Percentiles rank a stretch among this genome's conserved stretches.
Conservation (phyloP, 2,329 filamentous ascomycete species). For the Pezicula rhizophila region DNA sequence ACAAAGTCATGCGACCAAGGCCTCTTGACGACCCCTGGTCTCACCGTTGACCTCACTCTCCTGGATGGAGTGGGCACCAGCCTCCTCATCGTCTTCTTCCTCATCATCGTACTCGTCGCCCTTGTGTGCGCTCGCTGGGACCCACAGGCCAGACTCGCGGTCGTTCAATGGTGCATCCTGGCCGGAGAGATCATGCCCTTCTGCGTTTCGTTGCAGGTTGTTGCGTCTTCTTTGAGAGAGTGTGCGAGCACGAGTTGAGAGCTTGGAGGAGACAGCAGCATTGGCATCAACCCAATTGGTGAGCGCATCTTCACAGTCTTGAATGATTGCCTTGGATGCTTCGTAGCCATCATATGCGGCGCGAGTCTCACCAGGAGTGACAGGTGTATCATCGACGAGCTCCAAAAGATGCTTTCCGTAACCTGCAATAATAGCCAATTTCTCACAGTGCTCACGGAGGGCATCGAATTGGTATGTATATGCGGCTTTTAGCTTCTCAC, state of each 20-base stretch:
- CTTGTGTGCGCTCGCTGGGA: slow-evolving; percentile 62
- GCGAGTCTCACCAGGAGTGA: slow-evolving; percentile 94
- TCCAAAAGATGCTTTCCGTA: slow-evolving; percentile 98
- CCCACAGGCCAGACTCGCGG: slow-evolving; percentile 74
- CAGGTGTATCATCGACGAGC: slow-evolving; percentile 91
- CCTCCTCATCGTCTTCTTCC: slow-evolving; percentile 59
- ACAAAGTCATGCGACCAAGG: slow-evolving; percentile 28
- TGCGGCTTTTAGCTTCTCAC: slow-evolving; percentile 97
- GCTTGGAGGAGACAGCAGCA: slow-evolving; percentile 78
- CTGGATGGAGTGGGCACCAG: slow-evolving; percentile 44
- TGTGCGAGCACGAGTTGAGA: slow-evolving; percentile 81
- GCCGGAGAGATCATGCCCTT: slow-evolving; percentile 74
- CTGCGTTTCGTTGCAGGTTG: slow-evolving; percentile 59
- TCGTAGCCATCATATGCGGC: slow-evolving; percentile 97
- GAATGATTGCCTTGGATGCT: slow-evolving; percentile 96
- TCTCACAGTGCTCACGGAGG: slow-evolving; percentile 94
- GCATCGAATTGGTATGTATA: slow-evolving; percentile 99
- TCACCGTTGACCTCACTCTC: slow-evolving; percentile 51
- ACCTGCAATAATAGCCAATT: slow-evolving; percentile 94
- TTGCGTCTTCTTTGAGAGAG: slow-evolving; percentile 79
- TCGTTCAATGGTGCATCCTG: slow-evolving; percentile 78
- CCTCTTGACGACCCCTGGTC: slow-evolving; percentile 47
- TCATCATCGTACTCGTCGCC: slow-evolving; percentile 52
- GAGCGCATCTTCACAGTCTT: slow-evolving; percentile 95
- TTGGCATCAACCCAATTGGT: slow-evolving; percentile 95